Evolutionary conservation across 2,329 filamentous ascomycete species (phyloP).

Genomic region (Fusarium tupiense): DNA sequence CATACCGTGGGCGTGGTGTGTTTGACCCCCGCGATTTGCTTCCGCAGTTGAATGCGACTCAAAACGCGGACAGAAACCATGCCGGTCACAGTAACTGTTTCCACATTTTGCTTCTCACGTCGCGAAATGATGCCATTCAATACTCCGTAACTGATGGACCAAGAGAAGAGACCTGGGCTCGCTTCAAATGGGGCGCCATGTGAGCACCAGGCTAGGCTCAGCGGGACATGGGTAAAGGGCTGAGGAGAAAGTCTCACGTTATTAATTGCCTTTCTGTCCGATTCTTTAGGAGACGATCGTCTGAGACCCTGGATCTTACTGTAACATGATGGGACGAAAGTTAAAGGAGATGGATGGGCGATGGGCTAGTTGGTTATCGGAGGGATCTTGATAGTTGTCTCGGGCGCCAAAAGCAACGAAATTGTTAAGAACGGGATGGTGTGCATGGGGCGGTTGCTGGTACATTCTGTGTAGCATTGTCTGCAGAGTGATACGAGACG

Average conservation of each 20-base stretch:
- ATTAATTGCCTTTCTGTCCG: not conserved
- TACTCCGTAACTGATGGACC: slow-evolving; percentile 4
- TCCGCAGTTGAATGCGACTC: slow-evolving; percentile 20
- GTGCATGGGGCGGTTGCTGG: slow-evolving; percentile 21
- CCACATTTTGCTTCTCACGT: slow-evolving; percentile 32
- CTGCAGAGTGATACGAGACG: slow-evolving; percentile 15
- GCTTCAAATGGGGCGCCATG: not conserved
- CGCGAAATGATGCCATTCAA: slow-evolving; percentile 39
- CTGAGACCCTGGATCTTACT: slow-evolving; percentile 8
- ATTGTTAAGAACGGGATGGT: not conserved
- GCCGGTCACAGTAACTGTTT: slow-evolving; percentile 35
- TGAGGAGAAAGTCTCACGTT: slow-evolving; percentile 7
- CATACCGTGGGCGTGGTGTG: slow-evolving; percentile 31
- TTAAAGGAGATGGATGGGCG: not conserved
- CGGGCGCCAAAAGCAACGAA: not conserved
- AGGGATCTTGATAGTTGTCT: slow-evolving; percentile 4
- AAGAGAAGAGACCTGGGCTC: slow-evolving; percentile 6
- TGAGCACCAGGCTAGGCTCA: not conserved
- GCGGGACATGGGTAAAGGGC: not conserved
- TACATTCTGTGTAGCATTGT: slow-evolving; percentile 18
- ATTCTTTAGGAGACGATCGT: not conserved
- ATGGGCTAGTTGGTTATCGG: not conserved
- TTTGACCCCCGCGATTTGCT: slow-evolving; percentile 36
- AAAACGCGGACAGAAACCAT: slow-evolving; percentile 16
- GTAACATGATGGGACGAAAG: slow-evolving; percentile 23